Evolutionary conservation across 192 early-diverging fungal genomes (phyloP).

Genomic region (Podila verticillata): DNA sequence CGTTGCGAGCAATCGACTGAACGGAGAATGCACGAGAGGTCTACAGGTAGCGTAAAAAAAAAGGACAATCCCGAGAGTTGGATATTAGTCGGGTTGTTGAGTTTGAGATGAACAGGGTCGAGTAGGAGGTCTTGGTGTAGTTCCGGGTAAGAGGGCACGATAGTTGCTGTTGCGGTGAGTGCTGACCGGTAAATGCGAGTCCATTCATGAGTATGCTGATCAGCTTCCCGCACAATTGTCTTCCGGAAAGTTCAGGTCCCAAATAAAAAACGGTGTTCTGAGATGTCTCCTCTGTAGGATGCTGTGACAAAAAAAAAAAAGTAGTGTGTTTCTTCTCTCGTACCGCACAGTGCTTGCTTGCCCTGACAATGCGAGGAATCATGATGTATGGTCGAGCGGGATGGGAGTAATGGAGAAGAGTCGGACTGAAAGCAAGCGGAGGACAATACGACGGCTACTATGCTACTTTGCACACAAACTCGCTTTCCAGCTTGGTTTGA

Average conservation of each 20-base stretch:
- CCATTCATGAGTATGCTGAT: too few species aligned
- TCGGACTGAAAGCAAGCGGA: neutral
- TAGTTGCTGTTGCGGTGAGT: too few species aligned
- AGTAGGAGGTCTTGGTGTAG: too few species aligned
- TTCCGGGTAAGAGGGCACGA: too few species aligned
- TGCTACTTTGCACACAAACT: neutral
- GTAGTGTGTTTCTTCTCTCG: neutral
- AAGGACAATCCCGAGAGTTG: neutral
- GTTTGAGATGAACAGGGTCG: neutral
- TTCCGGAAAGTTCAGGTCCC: too few species aligned
- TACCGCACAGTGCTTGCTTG: conserved; percentile 15
- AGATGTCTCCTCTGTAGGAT: too few species aligned
- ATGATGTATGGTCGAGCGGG: neutral
- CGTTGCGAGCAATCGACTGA: conserved; percentile 16
- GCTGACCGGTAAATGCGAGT: too few species aligned
- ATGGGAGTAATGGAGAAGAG: neutral
- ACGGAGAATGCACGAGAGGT: conserved; percentile 34
- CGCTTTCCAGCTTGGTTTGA: neutral
- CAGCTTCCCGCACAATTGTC: too few species aligned
- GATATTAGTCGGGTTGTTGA: neutral
- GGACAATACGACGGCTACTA: neutral
- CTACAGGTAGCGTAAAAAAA: conserved; percentile 6
- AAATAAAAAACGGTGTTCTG: too few species aligned
- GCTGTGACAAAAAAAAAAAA: too few species aligned
- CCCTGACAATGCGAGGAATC: conserved; percentile 19